Percentiles rank a stretch among this genome's conserved stretches.
phyloP scores from a whole-genome alignment of 1,139 yeast genomes.

The Candida sp. region DNA sequence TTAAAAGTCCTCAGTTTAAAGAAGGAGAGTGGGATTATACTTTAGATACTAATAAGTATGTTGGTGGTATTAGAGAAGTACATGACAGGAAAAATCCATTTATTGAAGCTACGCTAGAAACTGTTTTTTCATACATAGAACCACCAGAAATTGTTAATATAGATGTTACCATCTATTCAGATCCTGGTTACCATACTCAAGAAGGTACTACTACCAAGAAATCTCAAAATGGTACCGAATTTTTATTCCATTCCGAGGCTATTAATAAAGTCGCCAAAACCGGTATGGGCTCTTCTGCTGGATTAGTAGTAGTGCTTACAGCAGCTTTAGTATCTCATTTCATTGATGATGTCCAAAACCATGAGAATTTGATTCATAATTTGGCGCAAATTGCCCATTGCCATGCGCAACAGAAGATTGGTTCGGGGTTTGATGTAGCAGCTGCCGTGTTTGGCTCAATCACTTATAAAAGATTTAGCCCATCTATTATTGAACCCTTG shows the following conservation, averaged over 20 bases:
- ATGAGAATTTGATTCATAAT: conserved; percentile 59
- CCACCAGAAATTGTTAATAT: conserved; percentile 31
- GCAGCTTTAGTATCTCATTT: conserved; percentile 61
- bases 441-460: conserved; percentile 93
- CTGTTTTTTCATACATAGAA: conserved; percentile 51
- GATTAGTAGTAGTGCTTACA: conserved; percentile 78
- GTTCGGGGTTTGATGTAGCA: conserved; percentile 97
- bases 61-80: conserved; percentile 13
- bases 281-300: conserved; percentile 96
- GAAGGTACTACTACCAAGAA: conserved; percentile 32
- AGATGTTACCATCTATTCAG: conserved; percentile 69
- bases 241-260: conserved; percentile 55
- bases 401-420: conserved; percentile 90
- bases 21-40: conserved; percentile 68
- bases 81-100: conserved; percentile 62
- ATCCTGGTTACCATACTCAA: conserved; percentile 87
- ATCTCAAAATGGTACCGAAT: conserved; percentile 38
- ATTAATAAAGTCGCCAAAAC: conserved; percentile 85
- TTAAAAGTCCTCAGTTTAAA: conserved; percentile 62
- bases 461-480: conserved; percentile 69
- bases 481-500: conserved; percentile 45
- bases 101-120: conserved; percentile 57
- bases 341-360: conserved; percentile 13
- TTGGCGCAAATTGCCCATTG: conserved; percentile 89
- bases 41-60: conserved; percentile 10